Evolutionary conservation across 1,284 basidiomycete genomes (phyloP).

Genomic region (Pseudozyma tsukubaensis): DNA sequence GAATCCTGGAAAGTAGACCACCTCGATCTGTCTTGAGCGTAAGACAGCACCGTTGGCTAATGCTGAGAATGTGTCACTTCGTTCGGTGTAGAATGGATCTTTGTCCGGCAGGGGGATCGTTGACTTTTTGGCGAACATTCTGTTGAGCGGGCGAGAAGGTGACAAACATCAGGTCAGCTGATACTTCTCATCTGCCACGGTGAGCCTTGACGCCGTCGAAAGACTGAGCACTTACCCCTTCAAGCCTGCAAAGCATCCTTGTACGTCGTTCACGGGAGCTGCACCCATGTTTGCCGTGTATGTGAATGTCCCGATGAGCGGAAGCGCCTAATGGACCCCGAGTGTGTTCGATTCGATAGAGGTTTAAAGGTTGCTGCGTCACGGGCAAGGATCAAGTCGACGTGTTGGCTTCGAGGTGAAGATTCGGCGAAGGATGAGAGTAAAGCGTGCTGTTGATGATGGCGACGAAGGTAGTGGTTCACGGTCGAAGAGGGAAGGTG

Average conservation of each 20-base stretch:
- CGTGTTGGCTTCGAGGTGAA: no score
- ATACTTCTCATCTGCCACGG: no score
- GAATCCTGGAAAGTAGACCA: slow-evolving; percentile 49
- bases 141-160: not conserved
- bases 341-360: no score
- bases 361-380: no score
- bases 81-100: slow-evolving; percentile 56
- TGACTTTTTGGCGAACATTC: slow-evolving; percentile 30
- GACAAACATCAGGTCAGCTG: not conserved
- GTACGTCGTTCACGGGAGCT: slow-evolving; percentile 8
- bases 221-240: slow-evolving; percentile 33
- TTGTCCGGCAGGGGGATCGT: slow-evolving; percentile 24
- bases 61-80: slow-evolving; percentile 22
- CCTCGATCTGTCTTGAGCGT: slow-evolving; percentile 39
- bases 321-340: no score
- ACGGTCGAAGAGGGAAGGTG: no score
- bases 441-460: no score
- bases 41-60: slow-evolving; percentile 47
- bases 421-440: no score
- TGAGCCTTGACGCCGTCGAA: no score
- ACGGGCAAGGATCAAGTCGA: no score
- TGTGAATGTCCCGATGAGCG: not conserved
- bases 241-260: slow-evolving; percentile 34
- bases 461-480: no score
- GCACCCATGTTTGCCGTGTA: not conserved